phyloP scores from a whole-genome alignment of 2,329 filamentous ascomycete genomes.

The Verticillium isaacii region DNA sequence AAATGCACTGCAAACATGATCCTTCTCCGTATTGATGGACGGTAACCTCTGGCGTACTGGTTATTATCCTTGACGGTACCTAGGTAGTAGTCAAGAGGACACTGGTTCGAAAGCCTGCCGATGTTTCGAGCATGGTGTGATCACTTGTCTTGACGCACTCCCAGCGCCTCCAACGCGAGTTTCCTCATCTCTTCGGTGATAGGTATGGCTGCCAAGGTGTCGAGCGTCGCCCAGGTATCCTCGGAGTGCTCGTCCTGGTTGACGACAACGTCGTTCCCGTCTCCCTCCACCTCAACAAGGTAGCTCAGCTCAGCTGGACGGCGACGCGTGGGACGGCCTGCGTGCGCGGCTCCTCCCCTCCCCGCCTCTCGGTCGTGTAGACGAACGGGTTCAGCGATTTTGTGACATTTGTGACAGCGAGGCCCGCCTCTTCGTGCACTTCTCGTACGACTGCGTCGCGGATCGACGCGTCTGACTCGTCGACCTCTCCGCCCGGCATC shows the following conservation, averaged over 20 bases:
- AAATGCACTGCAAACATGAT: too few relatives aligned
- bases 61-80: too few relatives aligned
- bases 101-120: too few relatives aligned
- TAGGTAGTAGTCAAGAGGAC: too few relatives aligned
- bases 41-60: too few relatives aligned
- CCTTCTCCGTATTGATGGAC: too few relatives aligned
- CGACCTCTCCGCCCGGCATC: slow-evolving; percentile 4
- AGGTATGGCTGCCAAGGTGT: neutral
- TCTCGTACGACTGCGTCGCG: slow-evolving; percentile 1
- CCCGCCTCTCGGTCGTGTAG: neutral
- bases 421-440: slow-evolving; percentile 3
- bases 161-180: neutral
- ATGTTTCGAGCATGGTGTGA: too few relatives aligned
- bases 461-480: neutral
- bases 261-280: neutral
- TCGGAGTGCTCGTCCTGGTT: neutral
- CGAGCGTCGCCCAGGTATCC: neutral
- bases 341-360: neutral
- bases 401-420: neutral
- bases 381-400: neutral
- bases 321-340: neutral
- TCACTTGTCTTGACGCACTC: too few relatives aligned
- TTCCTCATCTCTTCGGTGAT: neutral
- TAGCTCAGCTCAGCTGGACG: neutral
- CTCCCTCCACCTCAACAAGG: neutral